These are phyloP conservation scores for Quercus variabilis DNA, from an alignment of 306 rosid genomes.

Conservation along the genomic window DNA sequence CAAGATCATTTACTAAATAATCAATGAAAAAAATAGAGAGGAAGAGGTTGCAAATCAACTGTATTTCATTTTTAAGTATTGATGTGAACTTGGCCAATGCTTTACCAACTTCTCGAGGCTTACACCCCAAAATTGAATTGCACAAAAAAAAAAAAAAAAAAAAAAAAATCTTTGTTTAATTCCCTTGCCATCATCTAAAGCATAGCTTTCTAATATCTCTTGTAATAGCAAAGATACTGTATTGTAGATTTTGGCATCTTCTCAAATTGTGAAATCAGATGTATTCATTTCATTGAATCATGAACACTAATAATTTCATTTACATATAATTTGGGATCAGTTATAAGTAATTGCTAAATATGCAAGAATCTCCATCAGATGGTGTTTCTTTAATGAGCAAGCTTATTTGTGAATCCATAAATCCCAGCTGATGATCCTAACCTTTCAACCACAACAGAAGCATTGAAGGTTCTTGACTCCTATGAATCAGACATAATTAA, in stretches of 20 bases:
- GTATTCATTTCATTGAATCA: not conserved
- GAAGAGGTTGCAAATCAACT: too few relatives aligned
- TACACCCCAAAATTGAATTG: not conserved
- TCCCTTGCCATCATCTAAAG: not conserved
- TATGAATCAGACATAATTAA: constrained; percentile 91
- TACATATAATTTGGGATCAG: not conserved
- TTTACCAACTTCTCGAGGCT: too few relatives aligned
- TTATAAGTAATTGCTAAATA: not conserved
- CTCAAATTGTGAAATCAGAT: not conserved
- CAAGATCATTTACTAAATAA: too few relatives aligned
- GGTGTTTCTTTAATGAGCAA: constrained; percentile 21
- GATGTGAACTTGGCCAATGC: too few relatives aligned
- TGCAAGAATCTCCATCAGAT: not conserved
- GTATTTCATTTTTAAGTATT: too few relatives aligned
- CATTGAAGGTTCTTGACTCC: constrained; percentile 77
- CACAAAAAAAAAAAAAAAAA: too few relatives aligned
- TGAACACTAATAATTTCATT: not conserved
- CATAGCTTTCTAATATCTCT: not conserved
- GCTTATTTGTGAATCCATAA: constrained; percentile 50
- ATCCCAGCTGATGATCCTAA: constrained; percentile 94
- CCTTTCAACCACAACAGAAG: constrained; percentile 82
- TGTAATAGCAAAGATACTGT: not conserved
- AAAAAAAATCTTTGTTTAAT: not conserved
- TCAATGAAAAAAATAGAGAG: too few relatives aligned
- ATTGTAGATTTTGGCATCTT: not conserved